A percentile compares a stretch with the other conserved stretches of the same genome.
These are phyloP conservation scores for Casuarina cunninghamiana DNA, from an alignment of 306 rosid species.

Conservation along the genomic window DNA sequence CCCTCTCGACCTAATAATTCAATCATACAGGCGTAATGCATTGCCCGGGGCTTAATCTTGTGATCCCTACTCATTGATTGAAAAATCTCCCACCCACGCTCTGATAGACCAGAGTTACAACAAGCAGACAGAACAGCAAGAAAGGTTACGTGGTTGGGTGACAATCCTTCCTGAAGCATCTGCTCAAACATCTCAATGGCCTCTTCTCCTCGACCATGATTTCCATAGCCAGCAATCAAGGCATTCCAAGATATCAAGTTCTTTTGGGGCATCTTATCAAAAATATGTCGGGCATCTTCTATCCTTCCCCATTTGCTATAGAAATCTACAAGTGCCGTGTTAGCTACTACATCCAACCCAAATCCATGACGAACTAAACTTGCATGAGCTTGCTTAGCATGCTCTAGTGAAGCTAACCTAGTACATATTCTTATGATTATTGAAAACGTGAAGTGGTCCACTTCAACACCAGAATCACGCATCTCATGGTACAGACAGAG, in stretches of 20 bases:
- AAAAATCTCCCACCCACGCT: slow-evolving; percentile 75
- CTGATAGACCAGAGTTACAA: slow-evolving; percentile 73
- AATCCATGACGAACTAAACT: slow-evolving; percentile 75
- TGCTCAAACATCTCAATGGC: slow-evolving; percentile 72
- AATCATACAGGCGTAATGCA: slow-evolving; percentile 90
- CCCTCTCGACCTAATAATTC: slow-evolving; percentile 87
- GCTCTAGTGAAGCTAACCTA: slow-evolving; percentile 74
- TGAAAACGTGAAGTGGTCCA: slow-evolving; percentile 86
- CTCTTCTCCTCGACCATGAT: slow-evolving; percentile 76
- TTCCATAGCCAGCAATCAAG: slow-evolving; percentile 79
- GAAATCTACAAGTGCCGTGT: slow-evolving; percentile 78
- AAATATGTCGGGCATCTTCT: slow-evolving; percentile 76
- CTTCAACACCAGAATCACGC: slow-evolving; percentile 57
- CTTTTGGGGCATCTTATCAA: slow-evolving; percentile 66
- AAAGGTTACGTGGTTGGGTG: slow-evolving; percentile 83
- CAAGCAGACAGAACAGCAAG: slow-evolving; percentile 88
- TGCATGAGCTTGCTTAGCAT: slow-evolving; percentile 88
- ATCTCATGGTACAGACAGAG: slow-evolving; percentile 62
- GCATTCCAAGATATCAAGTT: slow-evolving; percentile 86
- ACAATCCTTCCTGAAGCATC: slow-evolving; percentile 64
- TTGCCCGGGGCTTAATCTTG: slow-evolving; percentile 85
- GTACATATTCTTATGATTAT: slow-evolving; percentile 72
- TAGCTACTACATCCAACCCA: slow-evolving; percentile 74
- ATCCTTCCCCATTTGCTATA: slow-evolving; percentile 94
- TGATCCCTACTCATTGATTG: slow-evolving; percentile 64